A percentile compares a stretch with the other conserved stretches of the same genome.
phyloP scores from a whole-genome alignment of 2,329 filamentous ascomycete genomes.

The Cytospora piceicola region DNA sequence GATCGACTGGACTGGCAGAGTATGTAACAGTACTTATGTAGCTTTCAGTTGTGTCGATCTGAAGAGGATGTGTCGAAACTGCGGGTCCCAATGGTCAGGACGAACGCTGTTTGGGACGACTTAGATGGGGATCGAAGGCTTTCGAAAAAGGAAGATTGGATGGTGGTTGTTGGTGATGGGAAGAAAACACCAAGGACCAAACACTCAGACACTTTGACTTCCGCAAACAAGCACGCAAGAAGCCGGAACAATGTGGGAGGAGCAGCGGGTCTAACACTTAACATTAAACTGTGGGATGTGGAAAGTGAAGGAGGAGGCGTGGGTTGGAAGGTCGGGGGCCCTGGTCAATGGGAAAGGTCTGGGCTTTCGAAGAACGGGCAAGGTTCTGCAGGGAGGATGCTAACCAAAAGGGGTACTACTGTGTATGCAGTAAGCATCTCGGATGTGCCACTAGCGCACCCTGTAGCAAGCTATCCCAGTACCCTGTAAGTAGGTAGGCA shows the following conservation, averaged over 20 bases:
- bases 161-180: constrained; percentile 11
- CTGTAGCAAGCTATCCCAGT: neutral
- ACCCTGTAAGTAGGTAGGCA: too few species aligned
- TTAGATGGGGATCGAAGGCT: constrained; percentile 7
- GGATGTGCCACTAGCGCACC: neutral
- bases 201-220: constrained; percentile 16
- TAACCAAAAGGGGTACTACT: constrained; percentile 2
- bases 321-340: constrained; percentile 14
- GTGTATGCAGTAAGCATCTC: constrained; percentile 1
- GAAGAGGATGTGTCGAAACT: constrained; percentile 27
- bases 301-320: constrained; percentile 24
- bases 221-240: constrained; percentile 22
- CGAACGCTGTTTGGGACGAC: constrained; percentile 15
- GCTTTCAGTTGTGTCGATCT: constrained; percentile 12
- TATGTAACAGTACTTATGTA: constrained; percentile 2
- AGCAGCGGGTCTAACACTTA: constrained; percentile 24
- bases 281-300: constrained; percentile 23
- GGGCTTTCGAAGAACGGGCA: constrained; percentile 14
- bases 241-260: constrained; percentile 19
- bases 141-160: constrained; percentile 3
- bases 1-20: constrained; percentile 19
- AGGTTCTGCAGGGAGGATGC: neutral
- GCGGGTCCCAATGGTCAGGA: constrained; percentile 24
- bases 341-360: constrained; percentile 18
- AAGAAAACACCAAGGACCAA: constrained; percentile 7